These are phyloP conservation scores for Talaromyces piceae DNA, from an alignment of 2,329 filamentous ascomycete genomes.

Conservation along the genomic window DNA sequence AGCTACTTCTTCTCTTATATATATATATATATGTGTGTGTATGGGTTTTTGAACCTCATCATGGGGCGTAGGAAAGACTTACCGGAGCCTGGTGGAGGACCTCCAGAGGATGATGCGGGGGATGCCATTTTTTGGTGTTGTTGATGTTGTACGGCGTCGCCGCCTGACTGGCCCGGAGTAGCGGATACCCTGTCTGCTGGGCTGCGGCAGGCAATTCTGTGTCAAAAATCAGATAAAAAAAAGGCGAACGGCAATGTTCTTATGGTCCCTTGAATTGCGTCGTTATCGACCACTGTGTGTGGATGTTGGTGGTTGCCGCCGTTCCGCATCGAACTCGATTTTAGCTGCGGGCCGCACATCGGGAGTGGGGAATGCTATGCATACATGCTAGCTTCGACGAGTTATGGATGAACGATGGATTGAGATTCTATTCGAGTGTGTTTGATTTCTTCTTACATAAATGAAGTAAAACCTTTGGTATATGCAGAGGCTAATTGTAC, in stretches of 20 bases:
- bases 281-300: not conserved
- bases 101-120: constrained; percentile 20
- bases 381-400: not conserved
- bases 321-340: not conserved
- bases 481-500: constrained; percentile 1
- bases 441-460: too few relatives aligned
- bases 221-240: too few relatives aligned
- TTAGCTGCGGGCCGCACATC: not conserved
- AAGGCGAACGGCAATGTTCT: not conserved
- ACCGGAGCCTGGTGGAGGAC: constrained; percentile 24
- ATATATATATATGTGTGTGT: too few relatives aligned
- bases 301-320: not conserved
- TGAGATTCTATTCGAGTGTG: not conserved
- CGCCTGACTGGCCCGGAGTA: too few relatives aligned
- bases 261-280: not conserved
- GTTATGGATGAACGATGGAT: not conserved
- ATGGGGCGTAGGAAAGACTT: constrained; percentile 2
- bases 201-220: too few relatives aligned
- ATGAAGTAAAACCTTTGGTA: too few relatives aligned
- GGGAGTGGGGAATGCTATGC: not conserved
- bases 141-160: too few relatives aligned
- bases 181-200: not conserved
- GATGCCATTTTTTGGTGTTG: constrained; percentile 25
- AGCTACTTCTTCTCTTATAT: too few relatives aligned
- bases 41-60: too few relatives aligned